phyloP scores from a whole-genome alignment of 1,284 basidiomycete genomes.

The Leucoagaricus sp. region DNA sequence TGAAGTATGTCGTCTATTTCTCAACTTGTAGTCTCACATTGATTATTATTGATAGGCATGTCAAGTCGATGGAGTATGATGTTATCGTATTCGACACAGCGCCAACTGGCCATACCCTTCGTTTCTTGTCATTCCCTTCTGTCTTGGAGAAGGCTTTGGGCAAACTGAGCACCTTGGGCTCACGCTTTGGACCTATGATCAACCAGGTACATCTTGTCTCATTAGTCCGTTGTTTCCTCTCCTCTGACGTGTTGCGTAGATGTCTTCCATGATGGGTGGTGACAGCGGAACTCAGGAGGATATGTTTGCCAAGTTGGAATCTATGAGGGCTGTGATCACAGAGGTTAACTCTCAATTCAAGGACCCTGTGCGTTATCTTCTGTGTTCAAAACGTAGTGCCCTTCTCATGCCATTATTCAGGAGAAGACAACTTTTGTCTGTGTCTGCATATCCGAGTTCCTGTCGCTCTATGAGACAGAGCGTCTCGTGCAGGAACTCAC shows the following conservation, averaged over 20 bases:
- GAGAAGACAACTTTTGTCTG: slow-evolving; percentile 99
- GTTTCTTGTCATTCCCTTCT: slow-evolving; percentile 97
- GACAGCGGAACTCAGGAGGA: slow-evolving; percentile 87
- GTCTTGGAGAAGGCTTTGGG: slow-evolving; percentile 97
- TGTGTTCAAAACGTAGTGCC: neutral
- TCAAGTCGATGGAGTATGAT: slow-evolving; percentile 99
- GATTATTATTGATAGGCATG: slow-evolving; percentile 63
- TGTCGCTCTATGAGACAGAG: slow-evolving; percentile 98
- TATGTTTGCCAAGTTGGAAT: slow-evolving; percentile 98
- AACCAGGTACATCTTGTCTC: slow-evolving; percentile 60
- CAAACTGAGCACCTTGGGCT: slow-evolving; percentile 90
- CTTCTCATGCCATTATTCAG: slow-evolving; percentile 36
- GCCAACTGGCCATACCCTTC: slow-evolving; percentile 96
- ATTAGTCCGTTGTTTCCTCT: neutral
- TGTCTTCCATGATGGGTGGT: slow-evolving; percentile 95
- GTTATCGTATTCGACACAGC: slow-evolving; percentile 99
- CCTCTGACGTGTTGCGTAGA: slow-evolving; percentile 43
- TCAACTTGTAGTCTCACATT: slow-evolving; percentile 2
- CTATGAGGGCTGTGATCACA: slow-evolving; percentile 96
- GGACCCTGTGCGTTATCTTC: slow-evolving; percentile 87
- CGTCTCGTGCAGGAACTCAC: slow-evolving; percentile 96
- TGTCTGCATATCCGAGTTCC: slow-evolving; percentile 98
- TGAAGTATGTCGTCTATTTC: slow-evolving; percentile 74
- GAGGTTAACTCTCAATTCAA: slow-evolving; percentile 99
- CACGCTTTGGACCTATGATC: slow-evolving; percentile 96